Percentiles rank a stretch among this genome's conserved stretches.
Conservation (phyloP, 768 basidiomycete species). For the Agrocybe chaxingu region DNA sequence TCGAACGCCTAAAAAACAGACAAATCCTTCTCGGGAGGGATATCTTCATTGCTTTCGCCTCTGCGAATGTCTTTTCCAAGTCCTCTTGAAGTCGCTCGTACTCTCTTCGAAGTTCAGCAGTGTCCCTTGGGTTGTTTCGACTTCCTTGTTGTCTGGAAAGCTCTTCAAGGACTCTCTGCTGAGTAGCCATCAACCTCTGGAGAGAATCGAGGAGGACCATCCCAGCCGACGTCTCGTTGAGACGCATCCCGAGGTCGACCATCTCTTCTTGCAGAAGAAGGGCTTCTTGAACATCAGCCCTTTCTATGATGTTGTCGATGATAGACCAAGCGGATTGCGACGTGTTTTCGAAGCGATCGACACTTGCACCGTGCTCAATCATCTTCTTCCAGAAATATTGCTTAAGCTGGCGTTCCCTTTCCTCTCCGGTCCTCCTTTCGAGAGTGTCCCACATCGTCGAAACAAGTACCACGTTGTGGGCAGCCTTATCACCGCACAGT, state of each 20-base stretch:
- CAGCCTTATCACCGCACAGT: slow-evolving; percentile 21
- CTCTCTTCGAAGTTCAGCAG: too few relatives aligned
- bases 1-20: too few relatives aligned
- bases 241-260: slow-evolving; percentile 16
- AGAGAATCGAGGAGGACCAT: too few relatives aligned
- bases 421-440: not conserved
- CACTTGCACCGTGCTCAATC: slow-evolving; percentile 8
- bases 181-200: slow-evolving; percentile 9
- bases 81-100: slow-evolving; percentile 1
- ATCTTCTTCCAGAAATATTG: slow-evolving; percentile 12
- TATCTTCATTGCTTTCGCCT: slow-evolving; percentile 5
- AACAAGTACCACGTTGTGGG: slow-evolving; percentile 28
- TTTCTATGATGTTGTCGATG: slow-evolving; percentile 15
- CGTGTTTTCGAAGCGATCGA: slow-evolving; percentile 8
- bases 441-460: slow-evolving; percentile 37
- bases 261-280: slow-evolving; percentile 23
- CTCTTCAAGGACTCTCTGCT: too few relatives aligned
- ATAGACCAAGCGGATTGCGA: slow-evolving; percentile 18
- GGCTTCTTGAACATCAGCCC: slow-evolving; percentile 5
- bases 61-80: slow-evolving; percentile 15
- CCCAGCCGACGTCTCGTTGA: slow-evolving; percentile 22
- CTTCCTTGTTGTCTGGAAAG: too few relatives aligned
- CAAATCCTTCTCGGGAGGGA: too few relatives aligned
- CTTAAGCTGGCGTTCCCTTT: slow-evolving; percentile 4
- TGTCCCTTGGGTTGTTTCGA: too few relatives aligned